Evolutionary conservation across 2,329 filamentous ascomycete genomes (phyloP).

Genomic region (Cladophialophora carrionii): DNA sequence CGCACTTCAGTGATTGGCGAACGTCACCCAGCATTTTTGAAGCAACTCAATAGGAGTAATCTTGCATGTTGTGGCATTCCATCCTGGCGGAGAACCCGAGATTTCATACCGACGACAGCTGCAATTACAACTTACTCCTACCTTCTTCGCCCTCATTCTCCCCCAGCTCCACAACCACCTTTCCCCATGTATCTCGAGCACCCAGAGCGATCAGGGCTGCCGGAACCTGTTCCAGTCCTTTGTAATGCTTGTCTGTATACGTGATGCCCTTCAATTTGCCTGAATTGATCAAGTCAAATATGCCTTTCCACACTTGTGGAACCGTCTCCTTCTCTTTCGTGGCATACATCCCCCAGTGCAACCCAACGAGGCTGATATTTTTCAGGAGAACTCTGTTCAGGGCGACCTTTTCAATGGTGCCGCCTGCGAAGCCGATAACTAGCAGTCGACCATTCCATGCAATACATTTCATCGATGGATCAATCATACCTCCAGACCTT

Average conservation of each 20-base stretch:
- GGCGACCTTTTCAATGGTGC: slow-evolving; percentile 85
- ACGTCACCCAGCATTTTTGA: not conserved
- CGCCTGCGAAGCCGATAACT: slow-evolving; percentile 86
- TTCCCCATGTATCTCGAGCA: slow-evolving; percentile 86
- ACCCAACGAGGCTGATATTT: slow-evolving; percentile 85
- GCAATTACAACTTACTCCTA: slow-evolving; percentile 45
- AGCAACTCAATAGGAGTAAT: slow-evolving; percentile 5
- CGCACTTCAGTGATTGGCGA: slow-evolving; percentile 52
- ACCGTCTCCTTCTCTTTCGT: slow-evolving; percentile 72
- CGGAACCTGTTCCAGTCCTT: slow-evolving; percentile 77
- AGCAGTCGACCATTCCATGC: slow-evolving; percentile 90
- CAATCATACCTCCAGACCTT: slow-evolving; percentile 62
- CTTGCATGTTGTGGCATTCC: not conserved
- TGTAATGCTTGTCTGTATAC: slow-evolving; percentile 79
- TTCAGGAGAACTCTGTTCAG: slow-evolving; percentile 92
- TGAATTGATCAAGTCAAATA: slow-evolving; percentile 74
- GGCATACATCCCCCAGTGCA: slow-evolving; percentile 87
- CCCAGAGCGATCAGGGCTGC: slow-evolving; percentile 77
- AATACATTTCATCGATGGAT: slow-evolving; percentile 84
- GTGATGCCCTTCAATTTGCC: slow-evolving; percentile 82
- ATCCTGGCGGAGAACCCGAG: not conserved
- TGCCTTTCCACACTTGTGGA: slow-evolving; percentile 75
- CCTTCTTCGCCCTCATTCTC: slow-evolving; percentile 65
- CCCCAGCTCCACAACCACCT: slow-evolving; percentile 86
- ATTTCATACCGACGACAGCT: not conserved